Evolutionary conservation across 2,329 filamentous ascomycete species (phyloP), one percentile per base, ranked within the genome.

Genomic region (Fusarium longipes): DNA sequence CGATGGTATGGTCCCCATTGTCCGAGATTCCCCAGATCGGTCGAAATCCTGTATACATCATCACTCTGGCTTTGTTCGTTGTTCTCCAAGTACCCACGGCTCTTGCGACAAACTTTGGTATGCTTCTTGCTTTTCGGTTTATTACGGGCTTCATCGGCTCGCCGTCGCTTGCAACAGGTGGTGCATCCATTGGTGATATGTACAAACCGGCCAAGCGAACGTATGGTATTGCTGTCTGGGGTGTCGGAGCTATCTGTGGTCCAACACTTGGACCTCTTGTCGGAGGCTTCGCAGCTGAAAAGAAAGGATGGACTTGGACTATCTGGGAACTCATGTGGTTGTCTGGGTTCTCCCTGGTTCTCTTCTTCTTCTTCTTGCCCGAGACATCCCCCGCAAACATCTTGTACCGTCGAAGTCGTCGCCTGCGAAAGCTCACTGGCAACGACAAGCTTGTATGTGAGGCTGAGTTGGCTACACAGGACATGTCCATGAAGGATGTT

Each of bases 31-130:
- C 87, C 0, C 64, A 79, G 8, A 63, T 53, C 87, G 87, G 52
- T 5, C 80, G 87, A 2, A 89, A 86, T 55, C 81, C 82, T 2
- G 82, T 85, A 1, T 89, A 89, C 68, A 82, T 89, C 29, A 71
- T 84, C 56, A 85, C 86, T 1, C 83, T 89, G 56, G 78, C 79
- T n/a, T 77, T 88, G 25, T 89, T 89, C 67, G 81, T 87, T 25
- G 78, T 88, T 11, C 75, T 89, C 1, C 81, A 80, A 12, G 77
- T 89, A 0, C 84, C 86, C 0, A 82, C 84, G 0, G 83, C 84
- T 0, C 73, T 88, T 0, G 84, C 84, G 1, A 75, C 83, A 30
- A 86, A 86, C 73, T 85, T 88, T 43, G 76, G 81, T 2, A 82
- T 83, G 2, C 77, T 89, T 8, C 76, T 87, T 20, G 83, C 85